Conservation (phyloP, 345 rosid genomes). For the Microcos paniculata region DNA sequence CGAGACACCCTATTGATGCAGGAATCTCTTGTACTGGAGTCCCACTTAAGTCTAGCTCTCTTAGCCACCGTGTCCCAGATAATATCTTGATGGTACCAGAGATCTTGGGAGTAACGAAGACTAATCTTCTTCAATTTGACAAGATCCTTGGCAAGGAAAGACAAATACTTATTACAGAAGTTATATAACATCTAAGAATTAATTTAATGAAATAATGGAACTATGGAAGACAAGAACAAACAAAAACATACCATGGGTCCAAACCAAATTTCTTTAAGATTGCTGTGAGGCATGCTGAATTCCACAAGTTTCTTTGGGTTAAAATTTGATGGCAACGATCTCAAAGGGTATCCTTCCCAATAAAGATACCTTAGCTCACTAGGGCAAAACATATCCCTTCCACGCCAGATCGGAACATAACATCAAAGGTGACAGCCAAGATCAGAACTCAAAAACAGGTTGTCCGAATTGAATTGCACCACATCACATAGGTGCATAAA, state of each 20-base stretch:
- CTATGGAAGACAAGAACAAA: no score
- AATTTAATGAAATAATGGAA: no score
- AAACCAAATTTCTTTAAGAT: constrained; percentile 7
- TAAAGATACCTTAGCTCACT: neutral
- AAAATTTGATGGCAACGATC: constrained; percentile 4
- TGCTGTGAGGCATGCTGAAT: neutral
- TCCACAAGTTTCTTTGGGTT: constrained; percentile 6
- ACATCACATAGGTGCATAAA: no score
- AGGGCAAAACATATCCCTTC: no score
- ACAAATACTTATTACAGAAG: neutral
- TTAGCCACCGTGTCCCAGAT: neutral
- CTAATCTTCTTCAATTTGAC: neutral
- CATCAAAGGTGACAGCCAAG: no score
- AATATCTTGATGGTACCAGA: neutral
- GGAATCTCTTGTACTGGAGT: no score
- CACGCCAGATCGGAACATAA: no score
- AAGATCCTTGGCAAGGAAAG: neutral
- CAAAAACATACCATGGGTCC: constrained; percentile 9
- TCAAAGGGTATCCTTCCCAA: constrained; percentile 13
- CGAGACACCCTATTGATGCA: no score
- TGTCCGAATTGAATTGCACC: no score
- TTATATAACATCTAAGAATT: no score
- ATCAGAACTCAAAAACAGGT: no score
- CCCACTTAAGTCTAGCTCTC: neutral
- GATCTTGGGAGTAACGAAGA: neutral